Evolutionary conservation across 1,284 basidiomycete species (phyloP).

Genomic region (Rhodotorula sp.): DNA sequence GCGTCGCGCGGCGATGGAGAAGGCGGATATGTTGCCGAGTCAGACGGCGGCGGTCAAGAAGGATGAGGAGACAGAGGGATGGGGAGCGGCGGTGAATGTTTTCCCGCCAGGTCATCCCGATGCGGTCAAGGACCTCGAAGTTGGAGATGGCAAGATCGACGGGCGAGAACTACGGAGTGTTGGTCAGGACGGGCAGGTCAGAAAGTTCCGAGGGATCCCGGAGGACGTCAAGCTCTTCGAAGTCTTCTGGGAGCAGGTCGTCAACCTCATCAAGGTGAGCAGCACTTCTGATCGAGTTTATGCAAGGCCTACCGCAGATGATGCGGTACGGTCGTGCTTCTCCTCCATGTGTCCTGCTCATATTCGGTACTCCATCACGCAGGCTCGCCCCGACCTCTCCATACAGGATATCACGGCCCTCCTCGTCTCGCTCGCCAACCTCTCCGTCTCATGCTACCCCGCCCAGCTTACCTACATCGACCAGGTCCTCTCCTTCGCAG

Average conservation of each 20-base stretch:
- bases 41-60: neutral
- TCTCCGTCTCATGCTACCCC: slow-evolving; percentile 91
- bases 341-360: neutral
- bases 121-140: slow-evolving; percentile 24
- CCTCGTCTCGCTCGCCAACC: slow-evolving; percentile 84
- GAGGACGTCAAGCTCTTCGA: slow-evolving; percentile 90
- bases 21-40: slow-evolving; percentile 52
- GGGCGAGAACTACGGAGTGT: slow-evolving; percentile 1
- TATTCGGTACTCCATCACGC: neutral
- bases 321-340: neutral
- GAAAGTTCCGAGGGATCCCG: slow-evolving; percentile 87
- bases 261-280: slow-evolving; percentile 83
- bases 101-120: slow-evolving; percentile 6
- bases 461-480: slow-evolving; percentile 93
- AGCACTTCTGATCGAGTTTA: neutral
- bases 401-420: slow-evolving; percentile 94
- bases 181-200: slow-evolving; percentile 48
- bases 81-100: slow-evolving; percentile 24
- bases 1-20: slow-evolving; percentile 50
- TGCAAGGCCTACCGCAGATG: neutral
- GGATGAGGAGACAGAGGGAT: slow-evolving; percentile 31
- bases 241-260: slow-evolving; percentile 97
- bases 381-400: slow-evolving; percentile 90
- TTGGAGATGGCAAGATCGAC: slow-evolving; percentile 38
- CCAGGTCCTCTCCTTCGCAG: slow-evolving; percentile 84